Evolutionary conservation across 805 yeast species (phyloP).

Genomic region (Candida hungchunana): DNA sequence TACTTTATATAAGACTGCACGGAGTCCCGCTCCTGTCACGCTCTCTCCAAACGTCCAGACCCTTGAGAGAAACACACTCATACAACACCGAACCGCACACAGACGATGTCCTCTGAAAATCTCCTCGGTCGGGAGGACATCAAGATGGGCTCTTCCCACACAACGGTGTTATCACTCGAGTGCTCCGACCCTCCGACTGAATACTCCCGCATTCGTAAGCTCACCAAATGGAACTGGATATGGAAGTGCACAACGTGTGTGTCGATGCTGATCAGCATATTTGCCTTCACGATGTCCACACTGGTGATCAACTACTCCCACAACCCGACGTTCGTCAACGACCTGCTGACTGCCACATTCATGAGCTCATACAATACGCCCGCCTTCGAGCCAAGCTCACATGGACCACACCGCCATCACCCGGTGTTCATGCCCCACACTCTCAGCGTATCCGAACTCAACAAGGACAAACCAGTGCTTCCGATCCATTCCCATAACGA

Average conservation of each 20-base stretch:
- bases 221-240: conserved; percentile 2
- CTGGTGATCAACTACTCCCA: conserved; percentile 7
- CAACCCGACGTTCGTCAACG: conserved; percentile 11
- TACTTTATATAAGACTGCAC: no score
- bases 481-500: conserved; percentile 67
- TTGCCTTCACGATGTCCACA: conserved; percentile 1
- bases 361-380: conserved; percentile 2
- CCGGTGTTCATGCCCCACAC: not conserved
- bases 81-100: no score
- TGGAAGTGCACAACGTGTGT: conserved; percentile 8
- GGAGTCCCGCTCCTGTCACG: no score
- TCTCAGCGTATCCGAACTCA: conserved; percentile 8
- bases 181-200: no score
- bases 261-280: conserved; percentile 1
- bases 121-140: no score
- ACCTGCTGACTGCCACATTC: conserved; percentile 3
- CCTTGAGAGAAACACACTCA: no score
- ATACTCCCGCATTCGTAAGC: no score
- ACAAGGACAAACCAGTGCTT: conserved; percentile 12
- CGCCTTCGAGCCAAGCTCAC: not conserved
- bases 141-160: no score
- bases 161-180: no score
- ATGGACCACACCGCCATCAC: conserved; percentile 1
- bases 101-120: no score
- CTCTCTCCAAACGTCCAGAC: no score